Evolutionary conservation across 345 rosid species (phyloP), one percentile per base, ranked within the genome.

Genomic region (Corchorus capsularis): DNA sequence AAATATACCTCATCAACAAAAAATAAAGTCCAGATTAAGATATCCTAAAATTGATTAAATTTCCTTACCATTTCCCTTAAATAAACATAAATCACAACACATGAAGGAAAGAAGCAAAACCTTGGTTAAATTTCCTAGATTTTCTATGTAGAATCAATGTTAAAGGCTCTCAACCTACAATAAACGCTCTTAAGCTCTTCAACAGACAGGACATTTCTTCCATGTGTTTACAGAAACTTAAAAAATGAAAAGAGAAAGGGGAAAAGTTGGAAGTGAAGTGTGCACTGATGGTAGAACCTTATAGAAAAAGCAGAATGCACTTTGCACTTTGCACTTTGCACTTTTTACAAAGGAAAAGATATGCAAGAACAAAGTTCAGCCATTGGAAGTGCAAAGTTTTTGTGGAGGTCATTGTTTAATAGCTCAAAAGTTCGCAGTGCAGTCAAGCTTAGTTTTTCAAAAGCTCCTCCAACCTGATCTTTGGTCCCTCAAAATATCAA

Each of bases 281-380:
- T 61, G 45, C 16, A 71, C 69, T 53, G 49, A 62, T 19, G 71
- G 41, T 39, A n/a, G 17, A n/a, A 68, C 16, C 57, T 53, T 64
- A 34, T 34, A 69, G 37, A 65, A 73, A 57, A 77, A 49, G 75
- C 70, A 49, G 37, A 74, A 22, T 55, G 71, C 80, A 79, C 69
- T 80, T 74, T 76, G 63, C 68, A 57, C 77, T 77, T 79, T 75
- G 55, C 46, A 50, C 41, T 39, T 39, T 39, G 2, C 5, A 39
- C 41, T 5, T 5, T 5, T n/a, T n/a, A n/a, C 50, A 59, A 64
- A 77, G 12, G 69, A 69, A 74, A 74, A 65, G 41, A 71, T 65
- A 64, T 17, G 20, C 52, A 61, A 64, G 73, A 64, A 43, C 57
- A 71, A 64, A 70, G 69, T 71, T 65, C 67, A 61, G 61, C 70